phyloP scores from a whole-genome alignment of 2,329 filamentous ascomycete species.

The Shiraia sp. region DNA sequence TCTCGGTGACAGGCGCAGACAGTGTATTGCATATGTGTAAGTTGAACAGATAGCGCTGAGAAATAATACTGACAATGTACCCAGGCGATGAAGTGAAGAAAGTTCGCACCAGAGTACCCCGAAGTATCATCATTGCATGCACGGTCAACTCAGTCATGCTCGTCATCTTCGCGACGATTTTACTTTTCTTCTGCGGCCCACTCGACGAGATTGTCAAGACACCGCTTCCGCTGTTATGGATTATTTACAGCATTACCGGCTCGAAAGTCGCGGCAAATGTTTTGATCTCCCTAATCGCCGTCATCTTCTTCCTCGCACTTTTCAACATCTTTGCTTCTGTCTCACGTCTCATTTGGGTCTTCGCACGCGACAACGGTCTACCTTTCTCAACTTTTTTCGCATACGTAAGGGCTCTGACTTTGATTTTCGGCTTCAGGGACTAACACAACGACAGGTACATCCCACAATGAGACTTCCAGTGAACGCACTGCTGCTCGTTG shows the following conservation, averaged over 20 bases:
- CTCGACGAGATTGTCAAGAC: constrained; percentile 24
- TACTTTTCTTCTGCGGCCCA: constrained; percentile 52
- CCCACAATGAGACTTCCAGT: constrained; percentile 30
- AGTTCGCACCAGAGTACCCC: constrained; percentile 46
- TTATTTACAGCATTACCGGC: constrained; percentile 47
- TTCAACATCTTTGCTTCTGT: constrained; percentile 53
- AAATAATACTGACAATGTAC: constrained; percentile 1
- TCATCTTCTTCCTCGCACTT: constrained; percentile 46
- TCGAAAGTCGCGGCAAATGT: constrained; percentile 48
- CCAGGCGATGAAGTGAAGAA: constrained; percentile 47
- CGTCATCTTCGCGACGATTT: constrained; percentile 49
- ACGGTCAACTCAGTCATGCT: constrained; percentile 50
- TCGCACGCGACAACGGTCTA: constrained; percentile 53
- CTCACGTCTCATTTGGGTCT: constrained; percentile 55
- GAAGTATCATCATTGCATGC: constrained; percentile 37
- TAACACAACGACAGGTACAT: constrained; percentile 22
- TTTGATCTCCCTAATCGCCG: constrained; percentile 45
- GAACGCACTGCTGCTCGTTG: constrained; percentile 28
- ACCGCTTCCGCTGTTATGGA: constrained; percentile 42
- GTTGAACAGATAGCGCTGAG: neutral
- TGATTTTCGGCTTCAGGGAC: neutral
- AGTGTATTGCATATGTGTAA: constrained; percentile 49
- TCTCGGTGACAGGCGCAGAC: constrained; percentile 50
- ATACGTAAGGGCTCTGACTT: constrained; percentile 20
- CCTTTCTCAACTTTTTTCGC: constrained; percentile 43